Evolutionary conservation across 345 rosid species (phyloP).

Genomic region (Euphorbia lathyris): DNA sequence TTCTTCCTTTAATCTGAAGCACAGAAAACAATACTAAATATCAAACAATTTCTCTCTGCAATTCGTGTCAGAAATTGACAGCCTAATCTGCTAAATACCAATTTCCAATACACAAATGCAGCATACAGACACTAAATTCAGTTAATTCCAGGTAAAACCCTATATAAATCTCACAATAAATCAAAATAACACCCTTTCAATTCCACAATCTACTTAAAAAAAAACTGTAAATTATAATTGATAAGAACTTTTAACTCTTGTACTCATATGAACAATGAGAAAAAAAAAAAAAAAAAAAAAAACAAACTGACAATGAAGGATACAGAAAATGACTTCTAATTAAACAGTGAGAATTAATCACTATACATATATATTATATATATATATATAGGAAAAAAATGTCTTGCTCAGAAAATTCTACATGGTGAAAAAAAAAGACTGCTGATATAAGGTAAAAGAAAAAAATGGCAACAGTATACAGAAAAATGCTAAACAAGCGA

Average conservation of each 20-base stretch:
- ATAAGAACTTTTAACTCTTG: not conserved
- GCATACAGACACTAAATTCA: not conserved
- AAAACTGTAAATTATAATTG: not conserved
- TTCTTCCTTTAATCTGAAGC: not conserved
- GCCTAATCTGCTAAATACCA: not conserved
- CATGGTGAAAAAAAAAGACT: not conserved
- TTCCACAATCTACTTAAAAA: not conserved
- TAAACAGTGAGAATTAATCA: not conserved
- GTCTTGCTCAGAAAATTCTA: conserved; percentile 1
- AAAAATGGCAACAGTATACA: not conserved
- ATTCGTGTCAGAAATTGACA: too few relatives aligned
- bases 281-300: not conserved
- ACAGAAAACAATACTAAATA: not conserved
- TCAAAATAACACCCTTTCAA: not conserved
- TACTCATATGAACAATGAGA: not conserved
- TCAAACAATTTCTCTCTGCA: too few relatives aligned
- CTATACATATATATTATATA: not conserved
- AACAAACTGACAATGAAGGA: not conserved
- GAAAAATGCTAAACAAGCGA: not conserved
- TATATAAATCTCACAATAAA: too few relatives aligned
- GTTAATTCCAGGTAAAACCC: not conserved
- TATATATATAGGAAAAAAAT: not conserved
- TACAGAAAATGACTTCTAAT: not conserved
- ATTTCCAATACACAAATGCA: not conserved
- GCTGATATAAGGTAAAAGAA: not conserved